These are phyloP conservation scores for Aspergillus viridinutans DNA, from an alignment of 2,329 filamentous ascomycete species.

Conservation along the genomic window DNA sequence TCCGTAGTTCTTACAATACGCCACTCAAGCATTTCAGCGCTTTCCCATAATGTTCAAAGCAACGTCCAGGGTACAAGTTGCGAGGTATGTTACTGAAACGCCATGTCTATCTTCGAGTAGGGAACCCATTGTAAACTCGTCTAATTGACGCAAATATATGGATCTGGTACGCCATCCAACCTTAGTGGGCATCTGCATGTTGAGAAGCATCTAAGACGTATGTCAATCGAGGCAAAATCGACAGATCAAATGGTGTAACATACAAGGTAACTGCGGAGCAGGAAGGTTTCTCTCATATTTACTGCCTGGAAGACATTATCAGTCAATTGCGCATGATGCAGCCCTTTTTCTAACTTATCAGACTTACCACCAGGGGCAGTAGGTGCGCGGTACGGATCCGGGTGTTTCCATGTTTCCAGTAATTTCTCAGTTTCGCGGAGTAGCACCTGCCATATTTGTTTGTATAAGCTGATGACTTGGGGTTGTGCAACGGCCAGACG, in stretches of 20 bases:
- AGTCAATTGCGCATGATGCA: constrained; percentile 8
- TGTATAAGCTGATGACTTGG: constrained; percentile 1
- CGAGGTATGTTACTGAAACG: neutral
- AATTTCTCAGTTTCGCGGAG: constrained; percentile 84
- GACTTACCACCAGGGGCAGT: constrained; percentile 84
- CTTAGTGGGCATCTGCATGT: neutral
- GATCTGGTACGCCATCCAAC: constrained; percentile 19
- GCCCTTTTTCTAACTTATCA: neutral
- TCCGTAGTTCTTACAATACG: neutral
- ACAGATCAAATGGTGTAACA: constrained; percentile 38
- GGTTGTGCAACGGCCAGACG: neutral
- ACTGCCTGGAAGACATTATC: constrained; percentile 57
- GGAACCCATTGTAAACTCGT: neutral
- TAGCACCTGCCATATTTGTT: constrained; percentile 57
- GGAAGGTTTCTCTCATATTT: constrained; percentile 96
- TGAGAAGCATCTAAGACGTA: constrained; percentile 9
- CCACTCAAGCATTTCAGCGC: neutral
- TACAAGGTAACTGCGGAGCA: constrained; percentile 73
- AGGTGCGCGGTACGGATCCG: constrained; percentile 84
- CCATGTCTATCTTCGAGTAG: neutral
- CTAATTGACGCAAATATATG: neutral
- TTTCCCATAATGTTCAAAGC: neutral
- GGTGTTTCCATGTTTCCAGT: constrained; percentile 93
- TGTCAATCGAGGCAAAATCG: constrained; percentile 2
- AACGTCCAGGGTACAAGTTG: neutral